phyloP scores from a whole-genome alignment of 208 protist genomes.

The Leishmania braziliensis region DNA sequence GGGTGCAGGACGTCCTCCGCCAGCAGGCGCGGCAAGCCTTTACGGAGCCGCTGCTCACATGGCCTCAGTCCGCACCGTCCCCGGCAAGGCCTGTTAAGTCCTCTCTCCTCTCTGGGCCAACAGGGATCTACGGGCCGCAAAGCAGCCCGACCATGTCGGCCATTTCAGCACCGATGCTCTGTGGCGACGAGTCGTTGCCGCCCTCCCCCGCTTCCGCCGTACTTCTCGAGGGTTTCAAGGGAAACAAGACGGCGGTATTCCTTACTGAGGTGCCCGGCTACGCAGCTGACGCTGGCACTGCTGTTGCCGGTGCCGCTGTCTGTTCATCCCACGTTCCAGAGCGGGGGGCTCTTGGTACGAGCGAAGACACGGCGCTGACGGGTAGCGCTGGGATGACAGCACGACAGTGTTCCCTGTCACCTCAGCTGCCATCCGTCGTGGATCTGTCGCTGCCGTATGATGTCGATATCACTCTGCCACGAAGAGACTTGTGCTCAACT shows the following conservation, averaged over 20 bases:
- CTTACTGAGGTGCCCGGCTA: constrained; percentile 1
- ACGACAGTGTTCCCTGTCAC: background rate
- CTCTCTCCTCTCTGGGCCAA: too few species aligned
- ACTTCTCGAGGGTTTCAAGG: background rate
- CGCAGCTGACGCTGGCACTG: background rate
- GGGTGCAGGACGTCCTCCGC: constrained; percentile 20
- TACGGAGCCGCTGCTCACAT: constrained; percentile 20
- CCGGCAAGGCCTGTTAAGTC: background rate
- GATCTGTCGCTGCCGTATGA: background rate
- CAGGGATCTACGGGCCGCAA: background rate
- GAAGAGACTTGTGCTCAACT: background rate
- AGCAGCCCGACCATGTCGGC: background rate
- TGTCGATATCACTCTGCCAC: background rate
- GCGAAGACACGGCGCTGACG: background rate
- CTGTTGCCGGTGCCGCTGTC: background rate
- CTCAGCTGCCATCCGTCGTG: background rate
- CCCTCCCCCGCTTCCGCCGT: background rate
- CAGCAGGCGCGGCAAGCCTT: constrained; percentile 19
- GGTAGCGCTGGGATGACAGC: background rate
- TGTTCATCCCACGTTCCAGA: background rate
- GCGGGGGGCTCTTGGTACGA: background rate
- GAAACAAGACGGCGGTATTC: background rate
- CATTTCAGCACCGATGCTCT: too few species aligned
- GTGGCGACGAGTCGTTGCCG: background rate
- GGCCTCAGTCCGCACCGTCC: background rate